Evolutionary conservation across 2,329 filamentous ascomycete genomes (phyloP), one percentile per base, ranked within the genome.

Genomic region (Trichoderma sp.): DNA sequence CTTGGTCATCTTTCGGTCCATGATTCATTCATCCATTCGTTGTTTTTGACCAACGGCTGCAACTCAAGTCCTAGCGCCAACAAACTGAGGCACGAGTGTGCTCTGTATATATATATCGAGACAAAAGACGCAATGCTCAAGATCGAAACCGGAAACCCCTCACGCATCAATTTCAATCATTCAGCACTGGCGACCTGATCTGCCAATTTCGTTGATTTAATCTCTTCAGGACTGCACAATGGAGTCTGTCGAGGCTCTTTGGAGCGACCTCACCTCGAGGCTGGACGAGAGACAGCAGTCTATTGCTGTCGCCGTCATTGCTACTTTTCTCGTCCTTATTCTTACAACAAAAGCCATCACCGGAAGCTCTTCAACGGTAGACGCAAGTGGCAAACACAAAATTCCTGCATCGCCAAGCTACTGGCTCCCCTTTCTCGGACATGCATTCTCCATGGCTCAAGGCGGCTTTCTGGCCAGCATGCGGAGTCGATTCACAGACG

Each of bases 381-480:
- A 47, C 5, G 43, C 59, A 36, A 71, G 34, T 32, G 70, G 63
- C 3, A 68, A 64, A n/a, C 53, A 71, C 55, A 70, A 65, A 4
- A 36, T 67, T 11, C 71, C 68, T 73, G 74, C 3, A 74, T 74
- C 28, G 59, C 66, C 26, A 62, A 76, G 28, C 3, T 81, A 79
- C 65, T 82, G 80, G 79, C 62, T 83, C 2, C 82, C 82, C 0
- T 76, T 79, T 15, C 50, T 83, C 6, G 81, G 81, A 15, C 81
- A 83, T 57, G 74, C 77, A 13, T 79, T 80, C 1, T 79, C 79
- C 53, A 76, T 83, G 72, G 72, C 75, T 23, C 72, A 74, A n/a
- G 75, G 77, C 6, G 73, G 73, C 20, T 80, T 81, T 30, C 75
- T 83, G 57, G 71, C 75, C 34, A 64, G 76, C 11, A 75, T 83